Evolutionary conservation across 2,329 filamentous ascomycete species (phyloP), one percentile per base, ranked within the genome.

Genomic region (Fusarium sulawesiense): DNA sequence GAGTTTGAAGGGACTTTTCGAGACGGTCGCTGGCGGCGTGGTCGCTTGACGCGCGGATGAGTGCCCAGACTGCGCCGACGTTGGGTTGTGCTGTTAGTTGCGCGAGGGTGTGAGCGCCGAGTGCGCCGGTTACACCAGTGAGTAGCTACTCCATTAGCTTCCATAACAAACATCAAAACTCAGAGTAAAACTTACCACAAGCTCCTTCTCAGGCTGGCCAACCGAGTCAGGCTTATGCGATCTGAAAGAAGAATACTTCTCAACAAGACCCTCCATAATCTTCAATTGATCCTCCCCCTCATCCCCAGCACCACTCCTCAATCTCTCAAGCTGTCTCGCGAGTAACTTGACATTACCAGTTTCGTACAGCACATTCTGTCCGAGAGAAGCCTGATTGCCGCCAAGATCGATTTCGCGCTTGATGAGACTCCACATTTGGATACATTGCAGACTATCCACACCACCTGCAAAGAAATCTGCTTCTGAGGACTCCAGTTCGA

Each of bases 41-140:
- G 4, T 66, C 62, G 20, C 51, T 59, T 1, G 63, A 14, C 2
- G 73, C 73, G 12, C 73, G 65, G 14, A 74, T 64, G 6, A 75
- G 29, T 6, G 68, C 63, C 79, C 83, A 87, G 0, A 88, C 80
- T 4, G 78, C 77, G 30, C 80, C 80, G n/a, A 92, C 83, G 40
- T 88, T 87, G 8, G 86, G 83, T 29, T 86, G 82, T 2, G 86
- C 82, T 6, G 88, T 86, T 3, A 91, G 81, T 16, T 89, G 84
- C 1, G 86, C 84, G 4, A 89, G 81, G 0, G 89, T 78, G 54
- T 89, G 87, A 0, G 87, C 84, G 6, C 89, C 89, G 0, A 91
- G 79, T 7, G 86, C 87, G 2, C 89, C 89, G 0, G 89, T 91
- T 0, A 84, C 84, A 11, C 89, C 89, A 3, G 89, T 91, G 11